Evolutionary conservation across 192 early-diverging fungal species (phyloP).

Genomic region (Phlyctochytrium arcticum): DNA sequence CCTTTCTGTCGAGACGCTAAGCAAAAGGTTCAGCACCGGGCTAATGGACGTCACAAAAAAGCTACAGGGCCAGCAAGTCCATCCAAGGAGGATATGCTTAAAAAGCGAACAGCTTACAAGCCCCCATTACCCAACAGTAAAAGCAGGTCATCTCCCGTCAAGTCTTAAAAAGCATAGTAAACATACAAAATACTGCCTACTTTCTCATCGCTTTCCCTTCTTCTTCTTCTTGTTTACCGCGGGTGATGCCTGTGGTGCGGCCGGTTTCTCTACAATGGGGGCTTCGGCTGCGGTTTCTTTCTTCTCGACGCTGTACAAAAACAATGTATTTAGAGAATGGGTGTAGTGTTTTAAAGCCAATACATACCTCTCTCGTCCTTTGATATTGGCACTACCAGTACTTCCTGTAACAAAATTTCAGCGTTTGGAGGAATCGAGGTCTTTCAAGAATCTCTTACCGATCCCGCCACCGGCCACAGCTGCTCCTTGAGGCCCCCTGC

Average conservation of each 20-base stretch:
- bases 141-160: neutral
- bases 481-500: slow-evolving; percentile 62
- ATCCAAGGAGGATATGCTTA: slow-evolving; percentile 38
- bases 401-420: slow-evolving; percentile 15
- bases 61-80: neutral
- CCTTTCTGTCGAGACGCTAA: slow-evolving; percentile 46
- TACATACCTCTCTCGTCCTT: neutral
- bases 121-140: slow-evolving; percentile 24
- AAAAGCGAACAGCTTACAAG: slow-evolving; percentile 31
- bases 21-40: slow-evolving; percentile 27
- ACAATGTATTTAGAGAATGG: too few relatives aligned
- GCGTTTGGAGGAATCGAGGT: neutral
- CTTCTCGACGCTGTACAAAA: too few relatives aligned
- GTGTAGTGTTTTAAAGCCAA: neutral
- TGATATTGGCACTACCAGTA: slow-evolving; percentile 63
- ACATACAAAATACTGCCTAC: too few relatives aligned
- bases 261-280: neutral
- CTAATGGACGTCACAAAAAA: neutral
- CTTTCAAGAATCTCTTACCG: slow-evolving; percentile 28
- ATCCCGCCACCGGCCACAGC: slow-evolving; percentile 63
- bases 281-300: neutral
- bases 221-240: slow-evolving; percentile 20
- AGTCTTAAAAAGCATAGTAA: neutral
- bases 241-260: neutral
- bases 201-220: slow-evolving; percentile 11